Percentiles rank a stretch among this genome's conserved stretches.
Evolutionary conservation across 2,329 filamentous ascomycete genomes (phyloP).

Genomic region (Neofusicoccum umdonicola): DNA sequence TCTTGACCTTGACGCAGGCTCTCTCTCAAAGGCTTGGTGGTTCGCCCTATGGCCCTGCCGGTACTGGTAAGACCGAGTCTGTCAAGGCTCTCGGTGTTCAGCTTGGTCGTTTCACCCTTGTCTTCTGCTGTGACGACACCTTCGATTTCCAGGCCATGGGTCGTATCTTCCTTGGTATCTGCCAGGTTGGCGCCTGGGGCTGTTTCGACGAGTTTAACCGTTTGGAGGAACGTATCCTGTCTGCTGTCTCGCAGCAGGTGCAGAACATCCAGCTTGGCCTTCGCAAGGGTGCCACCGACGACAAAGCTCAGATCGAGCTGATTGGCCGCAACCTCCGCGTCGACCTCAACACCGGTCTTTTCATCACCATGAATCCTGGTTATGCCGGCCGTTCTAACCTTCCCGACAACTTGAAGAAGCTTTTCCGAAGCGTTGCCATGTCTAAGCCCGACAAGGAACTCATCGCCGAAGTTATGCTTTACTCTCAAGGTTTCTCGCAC

Average conservation of each 20-base stretch:
- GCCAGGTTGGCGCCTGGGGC: slow-evolving; percentile 98
- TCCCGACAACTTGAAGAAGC: slow-evolving; percentile 98
- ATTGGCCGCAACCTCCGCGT: slow-evolving; percentile 88
- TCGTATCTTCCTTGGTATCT: slow-evolving; percentile 97
- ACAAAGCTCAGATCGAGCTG: slow-evolving; percentile 86
- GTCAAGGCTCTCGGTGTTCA: slow-evolving; percentile 97
- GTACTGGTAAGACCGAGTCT: slow-evolving; percentile 98
- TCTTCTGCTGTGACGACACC: slow-evolving; percentile 99
- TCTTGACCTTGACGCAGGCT: slow-evolving; percentile 94
- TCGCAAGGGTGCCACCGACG: slow-evolving; percentile 77
- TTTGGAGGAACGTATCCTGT: slow-evolving; percentile 94
- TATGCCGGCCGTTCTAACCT: slow-evolving; percentile 98
- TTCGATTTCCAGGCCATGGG: slow-evolving; percentile 99
- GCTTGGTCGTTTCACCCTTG: slow-evolving; percentile 93
- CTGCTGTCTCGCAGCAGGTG: slow-evolving; percentile 97
- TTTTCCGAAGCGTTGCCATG: slow-evolving; percentile 99
- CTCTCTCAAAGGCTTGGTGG: slow-evolving; percentile 92
- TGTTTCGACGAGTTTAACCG: slow-evolving; percentile 99
- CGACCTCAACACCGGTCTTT: slow-evolving; percentile 92
- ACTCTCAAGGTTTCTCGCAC: slow-evolving; percentile 97
- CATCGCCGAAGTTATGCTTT: slow-evolving; percentile 99
- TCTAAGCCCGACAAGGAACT: slow-evolving; percentile 99
- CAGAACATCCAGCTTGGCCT: slow-evolving; percentile 98
- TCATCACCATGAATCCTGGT: slow-evolving; percentile 99
- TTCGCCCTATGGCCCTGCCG: slow-evolving; percentile 94